Base-by-base conservation (phyloP, 129 eudicot species). In the Flaveria ramosissima region DNA sequence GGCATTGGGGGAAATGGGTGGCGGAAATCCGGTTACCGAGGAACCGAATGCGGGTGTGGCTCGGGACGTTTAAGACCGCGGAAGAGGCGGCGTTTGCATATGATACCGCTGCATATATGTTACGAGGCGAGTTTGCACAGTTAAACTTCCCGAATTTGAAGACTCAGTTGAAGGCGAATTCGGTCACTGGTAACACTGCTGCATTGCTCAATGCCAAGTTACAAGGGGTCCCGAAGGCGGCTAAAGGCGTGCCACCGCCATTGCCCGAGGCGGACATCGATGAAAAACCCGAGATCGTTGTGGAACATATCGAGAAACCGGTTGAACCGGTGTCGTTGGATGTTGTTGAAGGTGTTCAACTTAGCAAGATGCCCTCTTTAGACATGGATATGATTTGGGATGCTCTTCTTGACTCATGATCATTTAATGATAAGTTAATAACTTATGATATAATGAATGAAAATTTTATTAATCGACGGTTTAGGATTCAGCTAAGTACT, bases 1-100 rank as follows among this genome's bases (percentile, higher is more conserved):
- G 98, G 73, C 98, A 89, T 48, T 92, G 97, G 96, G 97, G 97
- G 9, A 92, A 89, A 84, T 92, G 96, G 96, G 97, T 92, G 20
- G 97, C 98, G 0, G 98, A 92, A 48, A 92, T 92, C 43, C 68
- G 98, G 36, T 61, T 89, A 60, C 98, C 98, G 21, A 78, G 88
- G 62, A 90, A 92, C 70, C 82, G 96, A 61, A 86, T 90, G 45
- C 77, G 98, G 72, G 96, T 90, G 2, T 92, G 98, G 98, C 82
- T 92, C 27, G 98, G 98, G 72, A 92, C 96, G 7, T 92, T 89
- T 42, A 91, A 88, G 53, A 92, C 91, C 1, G 97, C 96, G 0
- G 93, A 92, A 52, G 96, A 89, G 70, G 98, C 98, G 0, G 96
- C 98, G 17, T 85, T 89, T 36, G 88, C 98, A 1, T 92, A 92